Base-by-base conservation (phyloP, 2,329 filamentous ascomycete species). In the Penicillium occitanis region DNA sequence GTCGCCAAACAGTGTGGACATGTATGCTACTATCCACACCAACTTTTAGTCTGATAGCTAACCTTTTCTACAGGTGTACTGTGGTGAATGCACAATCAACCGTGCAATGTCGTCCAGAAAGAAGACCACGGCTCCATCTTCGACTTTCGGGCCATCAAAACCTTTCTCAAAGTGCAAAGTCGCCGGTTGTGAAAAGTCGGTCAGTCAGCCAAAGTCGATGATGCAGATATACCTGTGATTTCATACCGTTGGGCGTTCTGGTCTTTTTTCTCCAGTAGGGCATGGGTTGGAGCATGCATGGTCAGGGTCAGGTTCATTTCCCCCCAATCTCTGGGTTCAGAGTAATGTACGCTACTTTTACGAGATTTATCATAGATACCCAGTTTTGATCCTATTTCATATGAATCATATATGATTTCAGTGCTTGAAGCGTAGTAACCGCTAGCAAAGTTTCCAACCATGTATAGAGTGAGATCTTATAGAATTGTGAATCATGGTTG, bases 1-100 rank as follows among this genome's bases (percentile, higher is more conserved):
- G 90, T 95, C 0, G 85, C 95, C 42, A 97, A 93, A 78, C 85
- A 85, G 61, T 99, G 95, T 76, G 95, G 95, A 69, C 95, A 99
- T 81, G 95, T 98, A 85, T 77, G 86, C 53, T 57, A 40, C 11
- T 25, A 57, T 57, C 6, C 33, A 37, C 22, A 25, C 3, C 51
- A n/a, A 37, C 11, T 13, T 44, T 28, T 5, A 6, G 8, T n/a
- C 14, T 60, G 10, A 8, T 46, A 30, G 57, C 57, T 35, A 67
- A 58, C 19, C 3, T 44, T 51, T 33, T 17, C 11, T 53, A 35
- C 13, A 83, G 81, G 81, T 82, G 13, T 83, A 83, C 66, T 83
- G 81, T 70, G 81, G 81, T 50, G 79, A 79, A 69, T 83, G 81
- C 69, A 76, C 79, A 17, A 76, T 71, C 30, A 76, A 82, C 61